Conservation (phyloP, 371 early-diverging fungal genomes). For the Lichtheimia ramosa region DNA sequence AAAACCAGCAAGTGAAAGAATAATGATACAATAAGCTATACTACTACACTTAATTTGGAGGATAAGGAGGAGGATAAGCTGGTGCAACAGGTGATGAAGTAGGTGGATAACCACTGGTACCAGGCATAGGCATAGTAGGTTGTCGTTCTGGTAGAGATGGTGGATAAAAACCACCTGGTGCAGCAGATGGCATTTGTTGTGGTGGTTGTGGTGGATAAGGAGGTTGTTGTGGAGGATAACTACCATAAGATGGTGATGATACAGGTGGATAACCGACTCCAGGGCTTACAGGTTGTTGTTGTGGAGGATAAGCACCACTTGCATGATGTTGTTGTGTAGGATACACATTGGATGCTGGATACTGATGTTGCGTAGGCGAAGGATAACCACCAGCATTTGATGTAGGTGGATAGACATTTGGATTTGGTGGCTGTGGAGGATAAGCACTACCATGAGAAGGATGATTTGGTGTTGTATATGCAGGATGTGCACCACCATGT, state of each 20-base stretch:
- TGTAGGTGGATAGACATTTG: not conserved
- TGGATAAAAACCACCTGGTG: not conserved
- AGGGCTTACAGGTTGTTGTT: not conserved
- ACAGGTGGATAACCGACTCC: not conserved
- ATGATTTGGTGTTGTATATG: not conserved
- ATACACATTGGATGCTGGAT: too few species aligned
- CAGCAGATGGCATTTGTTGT: not conserved
- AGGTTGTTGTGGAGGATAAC: not conserved
- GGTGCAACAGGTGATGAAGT: not conserved
- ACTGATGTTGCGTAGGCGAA: not conserved
- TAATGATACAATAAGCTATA: too few species aligned
- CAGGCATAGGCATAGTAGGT: not conserved
- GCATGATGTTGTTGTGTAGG: not conserved
- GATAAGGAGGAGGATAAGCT: conserved; percentile 1
- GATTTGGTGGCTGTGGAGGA: not conserved
- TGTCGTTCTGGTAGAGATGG: not conserved
- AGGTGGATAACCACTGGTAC: too few species aligned
- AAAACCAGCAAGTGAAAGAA: too few species aligned
- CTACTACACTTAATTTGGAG: not conserved
- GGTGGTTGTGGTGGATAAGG: not conserved
- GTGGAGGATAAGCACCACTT: not conserved
- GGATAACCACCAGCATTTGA: not conserved
- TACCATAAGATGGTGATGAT: not conserved
- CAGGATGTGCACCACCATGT: conserved; percentile 1
- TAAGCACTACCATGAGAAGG: not conserved